These are phyloP conservation scores for Eremothecium coryli DNA, from an alignment of 1,139 yeast species.

Conservation along the genomic window DNA sequence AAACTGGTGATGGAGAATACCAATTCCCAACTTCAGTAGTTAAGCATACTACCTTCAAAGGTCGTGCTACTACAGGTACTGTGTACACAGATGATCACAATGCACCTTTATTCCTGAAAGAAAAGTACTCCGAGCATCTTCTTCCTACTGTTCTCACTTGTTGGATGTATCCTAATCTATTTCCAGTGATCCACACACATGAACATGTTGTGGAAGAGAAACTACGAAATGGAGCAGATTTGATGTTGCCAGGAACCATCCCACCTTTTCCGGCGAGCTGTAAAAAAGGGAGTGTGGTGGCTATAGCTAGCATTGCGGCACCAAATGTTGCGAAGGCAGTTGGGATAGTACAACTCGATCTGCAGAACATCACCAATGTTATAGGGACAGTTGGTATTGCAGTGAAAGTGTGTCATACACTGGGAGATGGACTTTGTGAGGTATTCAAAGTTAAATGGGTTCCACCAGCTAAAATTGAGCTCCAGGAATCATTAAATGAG, in stretches of 20 bases:
- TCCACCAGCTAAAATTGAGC: slow-evolving; percentile 31
- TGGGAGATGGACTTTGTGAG: slow-evolving; percentile 45
- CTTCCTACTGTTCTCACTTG: slow-evolving; percentile 67
- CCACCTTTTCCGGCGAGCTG: slow-evolving; percentile 56
- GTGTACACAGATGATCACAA: slow-evolving; percentile 57
- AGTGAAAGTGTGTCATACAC: slow-evolving; percentile 47
- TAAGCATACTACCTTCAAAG: slow-evolving; percentile 58
- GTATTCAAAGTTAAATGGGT: slow-evolving; percentile 39
- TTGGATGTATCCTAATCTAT: slow-evolving; percentile 58
- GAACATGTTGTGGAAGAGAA: slow-evolving; percentile 52
- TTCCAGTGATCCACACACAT: slow-evolving; percentile 66
- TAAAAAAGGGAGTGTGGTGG: slow-evolving; percentile 52
- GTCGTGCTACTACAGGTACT: slow-evolving; percentile 48
- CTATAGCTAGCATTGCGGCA: slow-evolving; percentile 49
- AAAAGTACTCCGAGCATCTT: slow-evolving; percentile 42
- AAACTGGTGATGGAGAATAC: slow-evolving; percentile 40
- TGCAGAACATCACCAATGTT: slow-evolving; percentile 38
- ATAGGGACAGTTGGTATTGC: slow-evolving; percentile 59
- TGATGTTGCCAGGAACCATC: slow-evolving; percentile 85
- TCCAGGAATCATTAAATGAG: slow-evolving; percentile 8
- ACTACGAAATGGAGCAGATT: slow-evolving; percentile 67
- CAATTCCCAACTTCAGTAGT: slow-evolving; percentile 50
- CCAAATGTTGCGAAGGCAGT: slow-evolving; percentile 68
- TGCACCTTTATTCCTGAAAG: slow-evolving; percentile 64
- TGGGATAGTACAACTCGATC: slow-evolving; percentile 53